Evolutionary conservation across 495 filamentous ascomycete species (phyloP).

Genomic region (Penicillium longicatenatum): DNA sequence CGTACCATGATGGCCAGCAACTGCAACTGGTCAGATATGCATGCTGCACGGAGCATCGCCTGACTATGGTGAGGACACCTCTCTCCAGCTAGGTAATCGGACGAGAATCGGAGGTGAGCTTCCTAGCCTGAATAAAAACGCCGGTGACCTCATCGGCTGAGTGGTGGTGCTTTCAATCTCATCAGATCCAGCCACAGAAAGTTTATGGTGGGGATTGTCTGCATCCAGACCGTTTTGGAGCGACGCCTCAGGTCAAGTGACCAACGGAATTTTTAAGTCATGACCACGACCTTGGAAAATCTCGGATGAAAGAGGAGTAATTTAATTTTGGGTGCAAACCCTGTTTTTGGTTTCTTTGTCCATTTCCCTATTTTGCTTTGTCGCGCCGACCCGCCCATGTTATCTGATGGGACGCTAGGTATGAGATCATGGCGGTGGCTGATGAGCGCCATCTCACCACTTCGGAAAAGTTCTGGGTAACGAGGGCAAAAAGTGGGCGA

Average conservation of each 20-base stretch:
- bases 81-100: neutral
- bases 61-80: neutral
- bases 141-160: slow-evolving; percentile 11
- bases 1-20: slow-evolving; percentile 2
- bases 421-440: slow-evolving; percentile 8
- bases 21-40: neutral
- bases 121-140: neutral
- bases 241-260: slow-evolving; percentile 17
- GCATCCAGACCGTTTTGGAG: slow-evolving; percentile 21
- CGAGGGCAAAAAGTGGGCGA: neutral
- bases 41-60: neutral
- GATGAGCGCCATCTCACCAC: neutral
- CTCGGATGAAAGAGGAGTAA: neutral
- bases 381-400: neutral
- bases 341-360: slow-evolving; percentile 2
- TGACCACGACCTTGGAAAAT: neutral
- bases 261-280: neutral
- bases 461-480: neutral
- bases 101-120: slow-evolving; percentile 13
- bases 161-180: neutral
- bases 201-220: slow-evolving; percentile 6
- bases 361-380: neutral
- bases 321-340: neutral
- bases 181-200: slow-evolving; percentile 3
- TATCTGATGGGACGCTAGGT: neutral